Evolutionary conservation across 306 rosid species (phyloP).

Genomic region (Rubus parviflorus): DNA sequence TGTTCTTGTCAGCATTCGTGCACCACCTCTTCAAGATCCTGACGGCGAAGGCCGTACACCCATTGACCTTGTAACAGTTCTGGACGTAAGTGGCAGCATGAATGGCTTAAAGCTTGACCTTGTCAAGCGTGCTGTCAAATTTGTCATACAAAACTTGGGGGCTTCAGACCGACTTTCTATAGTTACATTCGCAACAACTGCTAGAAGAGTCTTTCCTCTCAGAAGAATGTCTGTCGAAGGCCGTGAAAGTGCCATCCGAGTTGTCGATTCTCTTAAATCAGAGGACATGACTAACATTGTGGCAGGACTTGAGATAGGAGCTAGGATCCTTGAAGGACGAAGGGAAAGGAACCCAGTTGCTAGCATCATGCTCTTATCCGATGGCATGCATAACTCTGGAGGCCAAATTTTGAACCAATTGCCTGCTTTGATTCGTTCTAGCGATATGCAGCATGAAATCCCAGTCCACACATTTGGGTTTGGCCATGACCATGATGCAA

Average conservation of each 20-base stretch:
- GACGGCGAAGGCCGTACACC: slow-evolving; percentile 10
- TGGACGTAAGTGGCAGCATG: slow-evolving; percentile 38
- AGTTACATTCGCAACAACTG: slow-evolving; percentile 20
- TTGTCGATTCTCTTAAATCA: background rate
- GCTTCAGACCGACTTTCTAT: slow-evolving; percentile 35
- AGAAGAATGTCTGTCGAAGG: slow-evolving; percentile 27
- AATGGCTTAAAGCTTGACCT: slow-evolving; percentile 24
- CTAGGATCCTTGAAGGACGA: slow-evolving; percentile 33
- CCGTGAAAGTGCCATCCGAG: background rate
- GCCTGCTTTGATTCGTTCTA: slow-evolving; percentile 5
- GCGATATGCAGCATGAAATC: background rate
- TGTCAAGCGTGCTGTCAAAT: slow-evolving; percentile 29
- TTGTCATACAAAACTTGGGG: slow-evolving; percentile 32
- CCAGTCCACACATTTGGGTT: slow-evolving; percentile 41
- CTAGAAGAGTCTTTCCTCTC: slow-evolving; percentile 30
- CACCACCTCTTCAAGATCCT: slow-evolving; percentile 4
- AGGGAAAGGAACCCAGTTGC: slow-evolving; percentile 25
- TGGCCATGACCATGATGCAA: slow-evolving; percentile 21
- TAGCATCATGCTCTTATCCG: slow-evolving; percentile 36
- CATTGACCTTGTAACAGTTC: slow-evolving; percentile 34
- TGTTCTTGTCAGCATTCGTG: slow-evolving; percentile 6
- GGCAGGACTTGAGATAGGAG: slow-evolving; percentile 26
- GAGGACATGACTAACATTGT: slow-evolving; percentile 17
- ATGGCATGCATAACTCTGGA: slow-evolving; percentile 20
- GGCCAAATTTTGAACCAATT: background rate